Evolutionary conservation across 2,329 filamentous ascomycete species (phyloP), one percentile per base, ranked within the genome.

Genomic region (Clarireedia monteithiana): DNA sequence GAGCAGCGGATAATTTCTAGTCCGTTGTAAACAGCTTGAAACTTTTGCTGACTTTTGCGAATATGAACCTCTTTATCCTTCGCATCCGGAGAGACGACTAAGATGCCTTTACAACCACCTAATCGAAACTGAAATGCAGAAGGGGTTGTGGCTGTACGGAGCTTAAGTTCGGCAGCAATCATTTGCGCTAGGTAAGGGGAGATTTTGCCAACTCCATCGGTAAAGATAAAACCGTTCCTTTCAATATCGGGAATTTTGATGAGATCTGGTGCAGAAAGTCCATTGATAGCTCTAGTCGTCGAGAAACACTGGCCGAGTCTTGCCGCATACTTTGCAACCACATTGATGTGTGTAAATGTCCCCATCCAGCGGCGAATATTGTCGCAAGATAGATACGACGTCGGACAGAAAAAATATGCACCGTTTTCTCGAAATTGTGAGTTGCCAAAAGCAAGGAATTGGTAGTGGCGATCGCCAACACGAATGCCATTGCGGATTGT

Each of bases 271-370:
- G 77, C 75, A 0, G 81, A 80, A 0, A 77, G 78, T 23, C 84
- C 81, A 15, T 83, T 79, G 44, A 95, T 84, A 10, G 87, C 84
- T 58, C 88, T 77, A 0, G 94, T 99, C 0, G 92, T 96, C 0
- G 94, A 96, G 68, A 99, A 96, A 68, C 91, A 96, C 71, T 97
- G 94, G 0, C 94, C 94, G 17, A 97, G 75, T 27, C 94, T 82
- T 27, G 94, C 90, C 48, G 90, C 88, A 68, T 91, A 89, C 66
- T 95, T 96, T 30, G 92, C 91, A n/a, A 95, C 81, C 26, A 87
- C 81, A 55, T 79, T 82, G 69, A 96, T 96, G 60, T 90, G 81
- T 14, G 77, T 77, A 64, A 99, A 95, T 14, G 86, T 74, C 0
- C 94, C 94, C 86, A 97, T 95, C 82, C 88, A 91, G 34, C 76